phyloP scores from a whole-genome alignment of 768 basidiomycete species.

The Cystobasidium tubakii region DNA sequence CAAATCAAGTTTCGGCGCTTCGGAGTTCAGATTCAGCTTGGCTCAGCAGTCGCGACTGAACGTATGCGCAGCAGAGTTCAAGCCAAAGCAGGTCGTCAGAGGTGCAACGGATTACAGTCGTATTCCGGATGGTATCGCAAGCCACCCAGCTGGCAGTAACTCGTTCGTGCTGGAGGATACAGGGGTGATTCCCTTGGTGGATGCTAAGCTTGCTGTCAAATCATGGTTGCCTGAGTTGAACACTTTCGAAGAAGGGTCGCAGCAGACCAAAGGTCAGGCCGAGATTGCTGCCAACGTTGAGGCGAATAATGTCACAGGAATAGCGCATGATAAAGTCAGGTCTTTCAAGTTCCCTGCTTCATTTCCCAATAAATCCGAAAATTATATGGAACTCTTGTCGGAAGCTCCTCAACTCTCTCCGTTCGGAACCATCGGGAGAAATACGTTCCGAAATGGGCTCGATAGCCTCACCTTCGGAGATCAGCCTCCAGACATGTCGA shows the following conservation, averaged over 20 bases:
- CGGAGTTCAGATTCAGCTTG: background rate
- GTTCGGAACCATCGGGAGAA: slow-evolving; percentile 19
- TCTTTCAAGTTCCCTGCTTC: background rate
- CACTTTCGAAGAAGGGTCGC: too few species aligned
- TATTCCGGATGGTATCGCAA: too few species aligned
- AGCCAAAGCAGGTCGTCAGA: background rate
- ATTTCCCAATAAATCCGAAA: background rate
- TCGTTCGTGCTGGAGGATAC: too few species aligned
- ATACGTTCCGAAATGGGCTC: background rate
- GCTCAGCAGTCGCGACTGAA: background rate
- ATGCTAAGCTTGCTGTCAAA: background rate
- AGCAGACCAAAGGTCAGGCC: too few species aligned
- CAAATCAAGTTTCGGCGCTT: background rate
- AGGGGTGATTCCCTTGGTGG: background rate
- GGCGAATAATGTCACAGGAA: too few species aligned
- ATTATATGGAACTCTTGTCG: background rate
- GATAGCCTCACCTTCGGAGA: background rate
- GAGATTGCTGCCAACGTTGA: too few species aligned
- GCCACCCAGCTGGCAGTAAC: too few species aligned
- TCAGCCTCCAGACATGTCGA: background rate
- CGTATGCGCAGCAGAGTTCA: slow-evolving; percentile 13
- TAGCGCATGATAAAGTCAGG: background rate
- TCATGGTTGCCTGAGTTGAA: background rate
- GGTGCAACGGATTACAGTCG: background rate
- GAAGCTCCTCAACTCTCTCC: slow-evolving; percentile 1